phyloP scores from a whole-genome alignment of 805 yeast genomes.

The Wickerhamomyces bovis region DNA sequence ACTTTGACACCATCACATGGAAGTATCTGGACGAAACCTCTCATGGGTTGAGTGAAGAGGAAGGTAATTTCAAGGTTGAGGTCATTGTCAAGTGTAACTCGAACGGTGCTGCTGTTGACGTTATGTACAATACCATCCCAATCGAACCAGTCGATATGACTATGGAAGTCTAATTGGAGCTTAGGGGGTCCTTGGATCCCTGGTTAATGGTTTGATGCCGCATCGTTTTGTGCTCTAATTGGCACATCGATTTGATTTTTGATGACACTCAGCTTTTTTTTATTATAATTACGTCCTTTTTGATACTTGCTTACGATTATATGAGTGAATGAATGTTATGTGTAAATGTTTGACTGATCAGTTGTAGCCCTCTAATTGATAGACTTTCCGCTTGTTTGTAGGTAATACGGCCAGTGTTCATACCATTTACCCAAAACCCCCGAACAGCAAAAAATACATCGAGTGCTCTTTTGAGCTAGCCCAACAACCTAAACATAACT shows the following conservation, averaged over 20 bases:
- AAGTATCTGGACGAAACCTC: slow-evolving; percentile 52
- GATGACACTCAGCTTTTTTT: neutral
- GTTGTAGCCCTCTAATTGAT: neutral
- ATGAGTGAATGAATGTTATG: neutral
- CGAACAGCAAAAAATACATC: too few relatives aligned
- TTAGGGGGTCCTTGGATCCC: neutral
- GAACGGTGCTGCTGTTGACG: slow-evolving; percentile 59
- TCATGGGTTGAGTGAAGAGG: slow-evolving; percentile 32
- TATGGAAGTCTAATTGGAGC: neutral
- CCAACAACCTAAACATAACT: too few relatives aligned
- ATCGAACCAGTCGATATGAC: slow-evolving; percentile 2
- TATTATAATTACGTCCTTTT: neutral
- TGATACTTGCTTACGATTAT: neutral
- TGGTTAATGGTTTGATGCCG: neutral
- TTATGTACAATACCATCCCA: slow-evolving; percentile 52
- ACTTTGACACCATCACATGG: slow-evolving; percentile 51
- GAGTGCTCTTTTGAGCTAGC: too few relatives aligned
- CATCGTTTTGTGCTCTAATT: neutral
- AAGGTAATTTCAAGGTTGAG: slow-evolving; percentile 58
- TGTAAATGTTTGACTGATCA: neutral
- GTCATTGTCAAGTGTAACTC: slow-evolving; percentile 62
- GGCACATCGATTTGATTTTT: neutral
- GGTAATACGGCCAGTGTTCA: too few relatives aligned
- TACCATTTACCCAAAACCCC: too few relatives aligned
- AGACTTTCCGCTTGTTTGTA: too few relatives aligned